Evolutionary conservation across 2,329 filamentous ascomycete genomes (phyloP).

Genomic region (Raffaelea deltoideospora): DNA sequence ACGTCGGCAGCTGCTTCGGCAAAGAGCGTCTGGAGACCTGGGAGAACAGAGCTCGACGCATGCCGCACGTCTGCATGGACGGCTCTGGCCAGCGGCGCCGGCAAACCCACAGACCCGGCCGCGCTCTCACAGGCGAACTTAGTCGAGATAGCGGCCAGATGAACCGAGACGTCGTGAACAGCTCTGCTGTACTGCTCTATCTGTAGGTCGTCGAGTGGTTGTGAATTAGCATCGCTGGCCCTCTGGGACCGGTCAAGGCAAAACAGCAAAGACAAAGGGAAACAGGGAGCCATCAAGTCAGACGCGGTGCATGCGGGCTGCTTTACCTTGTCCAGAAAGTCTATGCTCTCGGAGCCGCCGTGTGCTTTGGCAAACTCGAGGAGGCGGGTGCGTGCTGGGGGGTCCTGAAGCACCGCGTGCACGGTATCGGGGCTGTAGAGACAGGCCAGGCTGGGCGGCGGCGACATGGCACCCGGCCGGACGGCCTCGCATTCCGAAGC

Average conservation of each 20-base stretch:
- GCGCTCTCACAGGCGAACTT: slow-evolving; percentile 22
- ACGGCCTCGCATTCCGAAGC: neutral
- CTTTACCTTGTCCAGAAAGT: slow-evolving; percentile 30
- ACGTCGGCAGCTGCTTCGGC: slow-evolving; percentile 22
- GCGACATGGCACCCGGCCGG: neutral
- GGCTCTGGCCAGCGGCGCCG: slow-evolving; percentile 21
- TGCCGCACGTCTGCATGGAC: slow-evolving; percentile 32
- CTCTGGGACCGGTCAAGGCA: neutral
- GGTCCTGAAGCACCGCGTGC: slow-evolving; percentile 32
- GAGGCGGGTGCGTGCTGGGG: slow-evolving; percentile 28
- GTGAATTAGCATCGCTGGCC: too few species aligned
- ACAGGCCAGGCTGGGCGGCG: neutral
- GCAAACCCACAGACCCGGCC: slow-evolving; percentile 25
- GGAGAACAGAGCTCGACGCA: slow-evolving; percentile 26
- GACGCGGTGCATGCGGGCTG: too few species aligned
- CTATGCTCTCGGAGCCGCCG: slow-evolving; percentile 32
- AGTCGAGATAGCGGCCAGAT: slow-evolving; percentile 20
- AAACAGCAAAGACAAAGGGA: neutral
- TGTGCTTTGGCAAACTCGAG: slow-evolving; percentile 32
- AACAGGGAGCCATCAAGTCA: too few species aligned
- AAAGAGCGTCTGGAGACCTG: slow-evolving; percentile 27
- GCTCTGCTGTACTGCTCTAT: slow-evolving; percentile 28
- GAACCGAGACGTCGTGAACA: slow-evolving; percentile 22
- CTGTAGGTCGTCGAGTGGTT: slow-evolving; percentile 19
- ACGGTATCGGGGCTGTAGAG: slow-evolving; percentile 36